Evolutionary conservation across 805 yeast species (phyloP).

Genomic region (Metschnikowia orientalis): DNA sequence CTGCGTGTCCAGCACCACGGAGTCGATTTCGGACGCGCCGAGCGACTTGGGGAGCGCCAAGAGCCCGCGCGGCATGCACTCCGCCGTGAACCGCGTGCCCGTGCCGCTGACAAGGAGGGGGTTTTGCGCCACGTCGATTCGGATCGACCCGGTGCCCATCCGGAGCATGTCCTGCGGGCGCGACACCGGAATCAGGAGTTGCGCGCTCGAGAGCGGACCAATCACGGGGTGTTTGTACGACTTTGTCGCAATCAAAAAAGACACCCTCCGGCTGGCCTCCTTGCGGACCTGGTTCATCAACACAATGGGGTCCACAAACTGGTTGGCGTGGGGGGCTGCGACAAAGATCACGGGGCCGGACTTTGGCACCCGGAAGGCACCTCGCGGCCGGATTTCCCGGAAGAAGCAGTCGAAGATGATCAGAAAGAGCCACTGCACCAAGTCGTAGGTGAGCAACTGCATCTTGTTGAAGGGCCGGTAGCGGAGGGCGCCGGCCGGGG

Average conservation of each 20-base stretch:
- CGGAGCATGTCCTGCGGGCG: conserved; percentile 85
- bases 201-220: conserved; percentile 71
- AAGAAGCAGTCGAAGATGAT: conserved; percentile 65
- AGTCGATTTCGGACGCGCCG: conserved; percentile 70
- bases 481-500: conserved; percentile 7
- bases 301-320: conserved; percentile 78
- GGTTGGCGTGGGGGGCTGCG: conserved; percentile 97
- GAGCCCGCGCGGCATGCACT: conserved; percentile 62
- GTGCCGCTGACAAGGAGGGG: conserved; percentile 56
- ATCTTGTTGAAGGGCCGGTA: conserved; percentile 14
- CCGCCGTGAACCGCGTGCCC: conserved; percentile 61
- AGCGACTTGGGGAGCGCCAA: conserved; percentile 71
- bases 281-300: conserved; percentile 75
- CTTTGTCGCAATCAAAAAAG: conserved; percentile 81
- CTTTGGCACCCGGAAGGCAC: conserved; percentile 67
- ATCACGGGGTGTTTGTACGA: conserved; percentile 63
- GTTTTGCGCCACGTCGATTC: conserved; percentile 47
- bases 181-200: conserved; percentile 83
- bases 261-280: conserved; percentile 62
- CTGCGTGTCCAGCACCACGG: conserved; percentile 69
- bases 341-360: conserved; percentile 87
- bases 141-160: conserved; percentile 63
- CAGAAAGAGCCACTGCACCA: conserved; percentile 47
- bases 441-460: conserved; percentile 39
- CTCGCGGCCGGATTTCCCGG: conserved; percentile 83